These are phyloP conservation scores for Wickerhamiella spandovensis DNA, from an alignment of 805 yeast species.

Conservation along the genomic window DNA sequence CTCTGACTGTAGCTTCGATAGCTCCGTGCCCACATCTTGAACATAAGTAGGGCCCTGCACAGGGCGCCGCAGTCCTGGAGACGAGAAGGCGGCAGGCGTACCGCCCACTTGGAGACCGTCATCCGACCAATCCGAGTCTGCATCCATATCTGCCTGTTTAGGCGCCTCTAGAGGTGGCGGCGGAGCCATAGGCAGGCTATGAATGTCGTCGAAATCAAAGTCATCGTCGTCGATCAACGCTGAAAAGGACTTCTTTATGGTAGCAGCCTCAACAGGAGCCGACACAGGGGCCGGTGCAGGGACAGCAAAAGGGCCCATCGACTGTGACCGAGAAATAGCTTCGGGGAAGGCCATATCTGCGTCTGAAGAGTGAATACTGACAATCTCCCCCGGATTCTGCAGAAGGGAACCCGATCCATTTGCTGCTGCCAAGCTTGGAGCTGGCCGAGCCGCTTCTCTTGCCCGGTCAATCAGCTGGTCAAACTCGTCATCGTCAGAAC, in stretches of 20 bases:
- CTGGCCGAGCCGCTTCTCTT: neutral
- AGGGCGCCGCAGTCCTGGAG: neutral
- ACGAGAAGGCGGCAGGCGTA: neutral
- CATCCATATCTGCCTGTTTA: neutral
- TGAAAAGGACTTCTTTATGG: neutral
- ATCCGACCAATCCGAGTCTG: neutral
- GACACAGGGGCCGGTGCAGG: neutral
- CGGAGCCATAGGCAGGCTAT: neutral
- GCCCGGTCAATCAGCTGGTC: neutral
- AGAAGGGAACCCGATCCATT: no score
- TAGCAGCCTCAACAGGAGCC: neutral
- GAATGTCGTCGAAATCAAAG: neutral
- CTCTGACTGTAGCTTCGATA: conserved; percentile 12
- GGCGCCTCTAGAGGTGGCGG: neutral
- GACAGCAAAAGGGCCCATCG: no score
- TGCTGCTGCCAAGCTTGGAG: no score
- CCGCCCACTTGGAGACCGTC: neutral
- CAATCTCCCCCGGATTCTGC: neutral
- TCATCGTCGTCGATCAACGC: neutral
- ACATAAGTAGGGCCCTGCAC: neutral
- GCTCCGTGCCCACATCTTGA: neutral
- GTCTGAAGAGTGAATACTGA: neutral
- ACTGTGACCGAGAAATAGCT: neutral
- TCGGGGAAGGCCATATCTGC: neutral
- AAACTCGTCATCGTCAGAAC: neutral